Evolutionary conservation across 768 basidiomycete genomes (phyloP), one percentile per base, ranked within the genome.

Genomic region (Russula compacta): DNA sequence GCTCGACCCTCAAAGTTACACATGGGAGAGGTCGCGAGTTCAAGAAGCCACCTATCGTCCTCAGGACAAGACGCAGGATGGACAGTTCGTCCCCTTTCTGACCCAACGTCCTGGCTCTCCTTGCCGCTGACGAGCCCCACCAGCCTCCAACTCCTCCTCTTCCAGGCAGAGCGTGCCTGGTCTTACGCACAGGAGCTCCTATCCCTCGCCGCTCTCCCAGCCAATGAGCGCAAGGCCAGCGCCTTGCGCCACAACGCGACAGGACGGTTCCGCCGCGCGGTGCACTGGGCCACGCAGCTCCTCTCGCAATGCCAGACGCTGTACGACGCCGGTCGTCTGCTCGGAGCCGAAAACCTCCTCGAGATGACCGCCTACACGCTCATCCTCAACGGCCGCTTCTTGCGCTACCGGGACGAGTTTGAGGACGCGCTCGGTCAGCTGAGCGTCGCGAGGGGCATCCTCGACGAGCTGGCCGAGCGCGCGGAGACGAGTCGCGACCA

Each of bases 161-260:
- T 94, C 68, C 92, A 97, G 71, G 83, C 92, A 9, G 95, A 98
- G 71, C 84, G 95, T 47, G 90, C 92, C 35, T 93, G 93, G 85
- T 85, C 90, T 1, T 84, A 93, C 72, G 85, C 93, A 5, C 91
- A 95, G 71, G 89, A 91, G 56, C 82, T 95, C 47, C 71, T 76
- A 21, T 70, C 78, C 2, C 74, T 79, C 50, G 54, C 79, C 81
- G 54, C 75, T 76, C 19, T 82, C 83, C 68, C 67, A 1, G 40
- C 58, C n/a, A 67, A 68, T 17, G 62, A 39, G 3, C 59, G 55
- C 71, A 77, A 78, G 14, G 77, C 84, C 15, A 76, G 79, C 33
- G 73, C 84, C 15, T 76, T 88, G 61, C 81, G 87, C 47, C 85
- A 87, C 67, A 85, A 81, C 64, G 84, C 87, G n/a, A 83, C 87